These are phyloP conservation scores for Aotearoamyces nothofagi DNA, from an alignment of 2,329 filamentous ascomycete genomes.

Conservation along the genomic window DNA sequence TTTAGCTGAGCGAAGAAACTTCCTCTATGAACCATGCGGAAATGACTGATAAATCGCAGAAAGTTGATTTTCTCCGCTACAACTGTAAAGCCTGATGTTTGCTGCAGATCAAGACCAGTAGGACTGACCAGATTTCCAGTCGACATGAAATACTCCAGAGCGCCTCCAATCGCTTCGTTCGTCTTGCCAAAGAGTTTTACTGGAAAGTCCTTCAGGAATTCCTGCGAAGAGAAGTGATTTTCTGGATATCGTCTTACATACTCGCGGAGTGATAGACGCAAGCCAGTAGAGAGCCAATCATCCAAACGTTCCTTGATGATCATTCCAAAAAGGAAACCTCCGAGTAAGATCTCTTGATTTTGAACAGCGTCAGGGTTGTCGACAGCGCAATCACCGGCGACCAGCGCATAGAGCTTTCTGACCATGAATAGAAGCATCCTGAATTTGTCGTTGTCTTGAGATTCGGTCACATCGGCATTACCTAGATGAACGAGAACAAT, in stretches of 20 bases:
- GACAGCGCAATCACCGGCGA: constrained; percentile 79
- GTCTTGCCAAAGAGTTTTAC: constrained; percentile 63
- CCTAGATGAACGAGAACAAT: constrained; percentile 88
- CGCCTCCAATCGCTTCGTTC: constrained; percentile 77
- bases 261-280: constrained; percentile 38
- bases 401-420: constrained; percentile 83
- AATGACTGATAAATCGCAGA: constrained; percentile 94
- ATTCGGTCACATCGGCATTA: constrained; percentile 67
- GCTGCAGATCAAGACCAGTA: constrained; percentile 85
- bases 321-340: constrained; percentile 87
- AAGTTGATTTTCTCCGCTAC: constrained; percentile 99
- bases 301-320: constrained; percentile 91
- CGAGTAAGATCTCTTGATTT: constrained; percentile 88
- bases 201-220: constrained; percentile 69
- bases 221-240: constrained; percentile 61
- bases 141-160: constrained; percentile 87
- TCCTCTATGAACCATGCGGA: constrained; percentile 97
- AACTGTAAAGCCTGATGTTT: constrained; percentile 87
- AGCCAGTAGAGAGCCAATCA: constrained; percentile 54
- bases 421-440: constrained; percentile 91
- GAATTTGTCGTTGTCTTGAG: constrained; percentile 85
- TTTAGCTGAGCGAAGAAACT: constrained; percentile 97
- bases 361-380: constrained; percentile 96
- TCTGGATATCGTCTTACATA: constrained; percentile 38
- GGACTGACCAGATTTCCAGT: constrained; percentile 88